phyloP scores from a whole-genome alignment of 805 yeast genomes.

The Ogataea corticis region DNA sequence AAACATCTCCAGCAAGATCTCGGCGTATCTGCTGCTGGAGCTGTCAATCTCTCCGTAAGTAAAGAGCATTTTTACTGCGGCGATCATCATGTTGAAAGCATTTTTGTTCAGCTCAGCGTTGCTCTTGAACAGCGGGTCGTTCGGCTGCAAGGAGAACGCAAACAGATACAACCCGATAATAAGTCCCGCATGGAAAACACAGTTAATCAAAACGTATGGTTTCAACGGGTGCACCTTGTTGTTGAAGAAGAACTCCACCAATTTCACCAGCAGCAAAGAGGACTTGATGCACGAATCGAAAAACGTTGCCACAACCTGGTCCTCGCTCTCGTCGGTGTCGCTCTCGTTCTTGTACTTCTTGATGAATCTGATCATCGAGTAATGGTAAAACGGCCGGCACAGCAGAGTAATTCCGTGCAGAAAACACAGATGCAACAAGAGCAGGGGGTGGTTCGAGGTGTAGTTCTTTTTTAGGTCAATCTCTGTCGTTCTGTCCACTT shows the following conservation, averaged over 20 bases:
- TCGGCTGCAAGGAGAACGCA: slow-evolving; percentile 13
- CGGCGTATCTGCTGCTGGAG: slow-evolving; percentile 17
- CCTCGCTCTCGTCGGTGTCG: slow-evolving; percentile 7
- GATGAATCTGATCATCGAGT: slow-evolving; percentile 24
- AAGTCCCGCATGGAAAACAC: slow-evolving; percentile 39
- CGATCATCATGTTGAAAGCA: slow-evolving; percentile 16
- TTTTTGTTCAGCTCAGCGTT: slow-evolving; percentile 15
- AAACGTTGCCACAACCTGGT: slow-evolving; percentile 26
- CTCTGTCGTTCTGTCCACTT: slow-evolving; percentile 27
- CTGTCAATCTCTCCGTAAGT: slow-evolving; percentile 17
- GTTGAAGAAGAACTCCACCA: slow-evolving; percentile 31
- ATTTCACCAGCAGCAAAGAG: slow-evolving; percentile 36
- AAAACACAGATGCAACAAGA: slow-evolving; percentile 38
- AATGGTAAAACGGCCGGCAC: slow-evolving; percentile 45
- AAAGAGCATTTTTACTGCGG: slow-evolving; percentile 14
- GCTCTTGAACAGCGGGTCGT: slow-evolving; percentile 11
- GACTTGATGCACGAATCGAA: slow-evolving; percentile 40
- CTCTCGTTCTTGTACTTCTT: slow-evolving; percentile 16
- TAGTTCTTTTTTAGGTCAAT: slow-evolving; percentile 15
- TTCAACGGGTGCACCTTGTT: slow-evolving; percentile 37
- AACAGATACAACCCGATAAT: slow-evolving; percentile 36
- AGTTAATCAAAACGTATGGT: slow-evolving; percentile 36
- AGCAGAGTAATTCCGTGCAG: slow-evolving; percentile 39
- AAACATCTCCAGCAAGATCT: slow-evolving; percentile 19
- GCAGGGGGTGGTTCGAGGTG: slow-evolving; percentile 25